These are phyloP conservation scores for Hemileia vastatrix DNA, from an alignment of 1,284 basidiomycete genomes.

Conservation along the genomic window DNA sequence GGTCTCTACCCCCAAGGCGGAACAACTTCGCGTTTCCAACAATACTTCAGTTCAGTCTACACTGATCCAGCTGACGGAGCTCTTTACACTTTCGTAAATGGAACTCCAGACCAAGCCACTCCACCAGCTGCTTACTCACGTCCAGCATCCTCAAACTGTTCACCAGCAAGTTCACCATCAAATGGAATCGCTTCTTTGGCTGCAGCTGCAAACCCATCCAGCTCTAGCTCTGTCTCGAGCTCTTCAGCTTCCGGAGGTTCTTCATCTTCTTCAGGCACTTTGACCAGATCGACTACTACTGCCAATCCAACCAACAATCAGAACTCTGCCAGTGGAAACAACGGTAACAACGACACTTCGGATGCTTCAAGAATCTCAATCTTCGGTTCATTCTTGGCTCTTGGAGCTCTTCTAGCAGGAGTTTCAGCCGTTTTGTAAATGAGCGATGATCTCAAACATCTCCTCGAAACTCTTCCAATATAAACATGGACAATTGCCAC, in stretches of 20 bases:
- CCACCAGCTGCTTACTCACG: constrained; percentile 39
- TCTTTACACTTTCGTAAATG: constrained; percentile 37
- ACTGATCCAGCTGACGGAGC: constrained; percentile 26
- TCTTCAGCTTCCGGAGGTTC: not conserved
- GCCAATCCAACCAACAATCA: not conserved
- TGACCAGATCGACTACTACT: not conserved
- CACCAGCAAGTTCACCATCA: constrained; percentile 28
- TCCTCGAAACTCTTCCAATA: too few relatives aligned
- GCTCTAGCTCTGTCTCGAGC: not conserved
- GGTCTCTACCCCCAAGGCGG: constrained; percentile 37
- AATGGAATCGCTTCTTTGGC: constrained; percentile 35
- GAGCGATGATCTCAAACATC: too few relatives aligned
- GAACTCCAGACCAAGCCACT: constrained; percentile 33
- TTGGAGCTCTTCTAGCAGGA: not conserved
- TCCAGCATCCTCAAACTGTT: constrained; percentile 37
- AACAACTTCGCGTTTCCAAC: constrained; percentile 38
- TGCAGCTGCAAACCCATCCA: not conserved
- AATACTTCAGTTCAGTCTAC: constrained; percentile 37
- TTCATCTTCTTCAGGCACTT: not conserved
- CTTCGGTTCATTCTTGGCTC: not conserved
- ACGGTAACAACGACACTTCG: not conserved
- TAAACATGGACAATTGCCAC: too few relatives aligned
- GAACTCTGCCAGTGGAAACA: not conserved
- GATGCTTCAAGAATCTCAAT: not conserved
- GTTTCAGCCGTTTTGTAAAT: not conserved